Conservation (phyloP, 768 basidiomycete genomes). For the Glaciozyma antarctica region DNA sequence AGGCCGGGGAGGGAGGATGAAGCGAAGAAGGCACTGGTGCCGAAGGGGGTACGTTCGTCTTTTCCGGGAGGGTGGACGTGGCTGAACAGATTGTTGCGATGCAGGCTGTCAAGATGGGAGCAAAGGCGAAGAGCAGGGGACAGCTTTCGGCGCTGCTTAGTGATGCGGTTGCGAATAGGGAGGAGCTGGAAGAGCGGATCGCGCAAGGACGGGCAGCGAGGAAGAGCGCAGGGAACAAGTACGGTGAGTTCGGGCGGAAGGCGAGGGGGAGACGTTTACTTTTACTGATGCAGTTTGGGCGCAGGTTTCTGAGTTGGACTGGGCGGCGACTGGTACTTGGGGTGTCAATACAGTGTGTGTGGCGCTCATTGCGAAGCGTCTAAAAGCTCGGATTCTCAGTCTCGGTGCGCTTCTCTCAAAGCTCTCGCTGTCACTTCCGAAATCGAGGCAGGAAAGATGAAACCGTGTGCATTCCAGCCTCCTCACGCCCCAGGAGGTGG, state of each 20-base stretch:
- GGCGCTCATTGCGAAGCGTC: too few species aligned
- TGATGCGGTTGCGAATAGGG: constrained; percentile 75
- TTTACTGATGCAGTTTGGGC: too few species aligned
- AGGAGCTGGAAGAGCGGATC: constrained; percentile 70
- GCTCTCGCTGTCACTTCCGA: too few species aligned
- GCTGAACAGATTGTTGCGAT: not conserved
- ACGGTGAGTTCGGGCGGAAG: constrained; percentile 44
- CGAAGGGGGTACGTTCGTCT: constrained; percentile 18
- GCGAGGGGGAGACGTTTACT: too few species aligned
- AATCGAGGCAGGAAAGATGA: too few species aligned
- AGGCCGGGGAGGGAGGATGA: constrained; percentile 8
- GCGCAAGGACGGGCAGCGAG: constrained; percentile 72
- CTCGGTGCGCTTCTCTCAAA: too few species aligned
- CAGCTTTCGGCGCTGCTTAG: constrained; percentile 70
- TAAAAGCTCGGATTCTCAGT: too few species aligned
- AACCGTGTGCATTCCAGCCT: too few species aligned
- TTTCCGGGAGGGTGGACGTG: not conserved
- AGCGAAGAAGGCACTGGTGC: constrained; percentile 11
- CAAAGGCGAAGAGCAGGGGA: constrained; percentile 56
- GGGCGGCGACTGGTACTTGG: too few species aligned
- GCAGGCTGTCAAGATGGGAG: constrained; percentile 37
- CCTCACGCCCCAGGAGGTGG: too few species aligned
- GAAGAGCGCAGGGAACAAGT: constrained; percentile 86
- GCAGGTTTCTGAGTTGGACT: too few species aligned
- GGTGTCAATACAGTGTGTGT: too few species aligned